Base-by-base conservation (phyloP, 2,329 filamentous ascomycete genomes). In the Keithomyces neogunnii region DNA sequence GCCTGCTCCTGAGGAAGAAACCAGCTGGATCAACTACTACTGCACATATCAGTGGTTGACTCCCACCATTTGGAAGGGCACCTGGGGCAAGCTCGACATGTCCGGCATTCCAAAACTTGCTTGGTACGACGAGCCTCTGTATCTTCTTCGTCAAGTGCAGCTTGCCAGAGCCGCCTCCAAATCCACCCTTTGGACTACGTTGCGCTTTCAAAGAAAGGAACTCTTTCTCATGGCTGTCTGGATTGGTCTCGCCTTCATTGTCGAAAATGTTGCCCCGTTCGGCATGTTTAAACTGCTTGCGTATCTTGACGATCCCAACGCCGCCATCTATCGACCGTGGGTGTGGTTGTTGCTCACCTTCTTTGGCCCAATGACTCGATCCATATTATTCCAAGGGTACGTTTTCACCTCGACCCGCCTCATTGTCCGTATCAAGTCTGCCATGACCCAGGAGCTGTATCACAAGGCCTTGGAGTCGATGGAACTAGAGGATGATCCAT, bases 381-480 rank as follows among this genome's bases (percentile, higher is more conserved):
- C 79, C 3, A 56, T 80, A 43, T 62, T 69, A 50, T 78, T 74
- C 55, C 77, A 82, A 59, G 76, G 77, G 56, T 82, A 82, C 59
- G 69, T 81, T 35, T 82, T 81, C 57, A 76, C 68, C 2, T 77
- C 76, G 5, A 81, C 78, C 2, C 70, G 77, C n/a, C 63, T 81
- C 43, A 64, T 80, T 35, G 76, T 81, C 36, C 74, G 79, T 30
- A 64, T 81, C 51, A 80, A 79, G 57, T 72, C 77, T 31, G 77
- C 74, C 31, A 68, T 82, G 52, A 80, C 77, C 0, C 78, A 81
- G 56, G 79, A 82, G 59, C 68, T 82, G 8, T 82, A 82, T 56
- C 73, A 74, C 54, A 75, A 72, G 44, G 77, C 78, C 3, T 69
- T 81, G 57, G 67, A 66, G 7, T 81, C 77, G 1, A 78, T 78